Evolutionary conservation across 768 basidiomycete genomes (phyloP).

Genomic region (Lactifluus piperatus): DNA sequence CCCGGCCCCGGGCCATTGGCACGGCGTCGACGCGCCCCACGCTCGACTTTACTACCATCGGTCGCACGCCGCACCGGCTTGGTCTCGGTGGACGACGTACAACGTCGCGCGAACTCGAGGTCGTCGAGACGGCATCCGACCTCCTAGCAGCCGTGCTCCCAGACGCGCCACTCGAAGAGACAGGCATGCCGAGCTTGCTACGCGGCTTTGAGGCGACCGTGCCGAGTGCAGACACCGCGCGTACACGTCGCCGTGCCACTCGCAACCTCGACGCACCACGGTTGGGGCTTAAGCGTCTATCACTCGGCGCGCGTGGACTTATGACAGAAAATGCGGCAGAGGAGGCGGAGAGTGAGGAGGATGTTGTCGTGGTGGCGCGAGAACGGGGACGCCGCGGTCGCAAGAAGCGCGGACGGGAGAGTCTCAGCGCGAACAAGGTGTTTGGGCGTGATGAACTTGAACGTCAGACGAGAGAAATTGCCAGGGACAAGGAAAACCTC

Average conservation of each 20-base stretch:
- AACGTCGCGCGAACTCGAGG: constrained; percentile 77
- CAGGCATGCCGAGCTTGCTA: constrained; percentile 69
- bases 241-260: constrained; percentile 67
- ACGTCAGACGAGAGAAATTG: constrained; percentile 78
- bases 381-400: constrained; percentile 36
- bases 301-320: constrained; percentile 70
- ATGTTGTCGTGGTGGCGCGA: constrained; percentile 51
- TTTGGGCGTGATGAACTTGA: constrained; percentile 79
- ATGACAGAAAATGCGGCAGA: constrained; percentile 41
- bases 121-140: constrained; percentile 75
- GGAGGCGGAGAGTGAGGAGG: constrained; percentile 65
- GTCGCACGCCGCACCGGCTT: constrained; percentile 66
- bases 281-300: constrained; percentile 72
- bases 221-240: constrained; percentile 76
- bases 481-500: constrained; percentile 86
- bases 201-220: constrained; percentile 94
- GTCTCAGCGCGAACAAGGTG: constrained; percentile 57
- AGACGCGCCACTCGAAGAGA: constrained; percentile 66
- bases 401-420: constrained; percentile 47
- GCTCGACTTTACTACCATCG: constrained; percentile 70
- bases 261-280: constrained; percentile 69
- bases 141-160: constrained; percentile 64
- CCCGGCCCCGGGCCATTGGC: constrained; percentile 32
- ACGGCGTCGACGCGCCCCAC: constrained; percentile 31
- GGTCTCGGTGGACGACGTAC: constrained; percentile 56